Base-by-base conservation (phyloP, 2,329 filamentous ascomycete genomes). In the Kalmusia sp. region DNA sequence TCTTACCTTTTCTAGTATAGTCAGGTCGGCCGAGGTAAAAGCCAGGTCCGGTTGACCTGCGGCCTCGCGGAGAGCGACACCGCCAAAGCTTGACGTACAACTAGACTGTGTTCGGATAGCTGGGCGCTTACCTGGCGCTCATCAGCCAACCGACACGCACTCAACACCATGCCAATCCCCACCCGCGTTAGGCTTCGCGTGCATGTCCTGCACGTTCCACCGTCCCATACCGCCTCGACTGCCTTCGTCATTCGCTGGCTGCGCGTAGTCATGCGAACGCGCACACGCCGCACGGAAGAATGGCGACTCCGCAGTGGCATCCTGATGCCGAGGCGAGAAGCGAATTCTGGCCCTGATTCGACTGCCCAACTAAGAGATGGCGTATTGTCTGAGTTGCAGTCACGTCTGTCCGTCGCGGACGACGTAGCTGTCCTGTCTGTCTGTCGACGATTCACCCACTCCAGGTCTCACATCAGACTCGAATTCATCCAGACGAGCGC, bases 201-300 rank as follows among this genome's bases (percentile, higher is more conserved):
- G 67, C 69, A 58, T 67, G 33, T 46, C 43, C 63, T 72, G 68
- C 68, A 64, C 50, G 63, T 59, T 59, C 54, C 54, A 38, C 44
- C 50, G 58, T 48, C 55, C 49, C 52, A 56, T 62, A 49, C 55
- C 53, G 58, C 55, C 51, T 35, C 39, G 45, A 24, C 45, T 45
- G 48, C 51, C 44, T 34, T 49, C 35, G 46, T 62, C 62, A 72
- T 73, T 73, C 65, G 70, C 59, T 58, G 53, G 51, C 28, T 28
- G n/a, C 6, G 27, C 25, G 49, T 35, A 63, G 58, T 72, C 67
- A 72, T 74, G 71, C 71, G 70, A 74, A 72, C 70, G 51, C 55
- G 65, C 56, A 54, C 56, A 55, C 21, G 57, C 59, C 59, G 54
- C 59, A 58, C 49, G 49, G 47, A 52, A 52, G 51, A 51, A 61